Evolutionary conservation across 2,329 filamentous ascomycete species (phyloP).

Genomic region (Stachybotrys echinatus): DNA sequence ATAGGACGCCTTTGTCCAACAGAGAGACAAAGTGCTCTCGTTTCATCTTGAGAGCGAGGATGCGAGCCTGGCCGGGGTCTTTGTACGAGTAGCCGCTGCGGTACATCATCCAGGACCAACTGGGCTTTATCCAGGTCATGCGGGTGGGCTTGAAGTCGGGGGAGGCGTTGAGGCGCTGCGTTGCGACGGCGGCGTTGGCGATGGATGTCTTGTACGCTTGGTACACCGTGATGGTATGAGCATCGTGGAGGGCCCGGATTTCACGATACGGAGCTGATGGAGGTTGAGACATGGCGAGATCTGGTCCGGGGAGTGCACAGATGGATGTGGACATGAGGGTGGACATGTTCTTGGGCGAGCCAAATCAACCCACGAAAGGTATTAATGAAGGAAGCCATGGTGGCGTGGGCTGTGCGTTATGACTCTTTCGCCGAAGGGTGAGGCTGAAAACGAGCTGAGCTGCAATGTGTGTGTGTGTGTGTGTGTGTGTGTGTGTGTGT

Average conservation of each 20-base stretch:
- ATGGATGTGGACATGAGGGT: background rate
- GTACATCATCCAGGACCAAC: constrained; percentile 61
- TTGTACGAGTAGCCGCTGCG: constrained; percentile 56
- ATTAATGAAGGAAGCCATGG: background rate
- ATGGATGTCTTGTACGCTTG: constrained; percentile 54
- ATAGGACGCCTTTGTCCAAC: constrained; percentile 30
- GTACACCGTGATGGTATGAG: constrained; percentile 52
- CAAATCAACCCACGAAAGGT: too few relatives aligned
- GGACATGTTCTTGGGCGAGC: too few relatives aligned
- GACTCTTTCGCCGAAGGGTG: background rate
- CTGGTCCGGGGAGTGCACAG: background rate
- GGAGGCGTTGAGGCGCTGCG: constrained; percentile 47
- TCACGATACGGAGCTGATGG: constrained; percentile 33
- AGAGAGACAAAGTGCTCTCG: constrained; percentile 43
- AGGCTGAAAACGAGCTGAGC: too few relatives aligned
- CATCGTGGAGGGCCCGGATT: constrained; percentile 46
- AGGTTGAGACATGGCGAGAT: constrained; percentile 3
- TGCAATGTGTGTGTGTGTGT: too few relatives aligned
- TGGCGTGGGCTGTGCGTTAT: background rate
- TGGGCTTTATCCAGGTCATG: constrained; percentile 64
- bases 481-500: too few relatives aligned
- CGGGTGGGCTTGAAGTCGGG: constrained; percentile 45
- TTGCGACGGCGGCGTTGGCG: constrained; percentile 43
- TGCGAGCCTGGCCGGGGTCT: constrained; percentile 45
- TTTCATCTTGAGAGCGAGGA: constrained; percentile 52